These are phyloP conservation scores for Sporothrix mexicana DNA, from an alignment of 2,329 filamentous ascomycete species.

Conservation along the genomic window DNA sequence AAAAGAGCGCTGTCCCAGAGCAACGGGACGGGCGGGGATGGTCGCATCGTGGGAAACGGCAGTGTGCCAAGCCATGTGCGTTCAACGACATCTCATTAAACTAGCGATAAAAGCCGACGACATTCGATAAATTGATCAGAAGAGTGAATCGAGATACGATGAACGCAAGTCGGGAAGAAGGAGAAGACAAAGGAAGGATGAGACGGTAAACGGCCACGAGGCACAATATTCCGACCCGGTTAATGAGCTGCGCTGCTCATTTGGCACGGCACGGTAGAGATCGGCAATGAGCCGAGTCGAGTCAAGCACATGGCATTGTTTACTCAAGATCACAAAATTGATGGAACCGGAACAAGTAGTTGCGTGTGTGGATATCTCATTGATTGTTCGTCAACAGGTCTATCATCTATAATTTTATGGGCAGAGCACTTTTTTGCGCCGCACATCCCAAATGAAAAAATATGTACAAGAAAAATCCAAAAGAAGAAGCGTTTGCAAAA, in stretches of 20 bases:
- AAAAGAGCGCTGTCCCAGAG: conserved; percentile 13
- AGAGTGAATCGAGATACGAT: neutral
- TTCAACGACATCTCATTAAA: conserved; percentile 21
- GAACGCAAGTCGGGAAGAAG: neutral
- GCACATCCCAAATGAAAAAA: neutral
- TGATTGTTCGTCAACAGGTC: conserved; percentile 23
- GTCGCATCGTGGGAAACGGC: conserved; percentile 15
- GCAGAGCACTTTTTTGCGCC: conserved; percentile 8
- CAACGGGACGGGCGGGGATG: conserved; percentile 19
- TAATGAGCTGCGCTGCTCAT: neutral
- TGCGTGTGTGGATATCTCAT: neutral
- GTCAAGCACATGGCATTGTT: neutral
- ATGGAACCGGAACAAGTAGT: too few relatives aligned
- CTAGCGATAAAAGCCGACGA: neutral
- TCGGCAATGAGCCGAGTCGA: neutral
- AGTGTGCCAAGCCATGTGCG: neutral
- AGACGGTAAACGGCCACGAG: conserved; percentile 11
- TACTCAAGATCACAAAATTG: neutral
- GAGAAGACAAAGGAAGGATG: neutral
- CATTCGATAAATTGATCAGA: neutral
- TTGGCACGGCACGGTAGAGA: conserved; percentile 15
- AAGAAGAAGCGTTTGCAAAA: conserved; percentile 14
- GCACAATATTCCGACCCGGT: neutral
- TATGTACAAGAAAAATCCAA: conserved; percentile 12
- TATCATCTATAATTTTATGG: conserved; percentile 16